Conservation (phyloP, 768 basidiomycete species). For the Pleurotus tuoliensis region DNA sequence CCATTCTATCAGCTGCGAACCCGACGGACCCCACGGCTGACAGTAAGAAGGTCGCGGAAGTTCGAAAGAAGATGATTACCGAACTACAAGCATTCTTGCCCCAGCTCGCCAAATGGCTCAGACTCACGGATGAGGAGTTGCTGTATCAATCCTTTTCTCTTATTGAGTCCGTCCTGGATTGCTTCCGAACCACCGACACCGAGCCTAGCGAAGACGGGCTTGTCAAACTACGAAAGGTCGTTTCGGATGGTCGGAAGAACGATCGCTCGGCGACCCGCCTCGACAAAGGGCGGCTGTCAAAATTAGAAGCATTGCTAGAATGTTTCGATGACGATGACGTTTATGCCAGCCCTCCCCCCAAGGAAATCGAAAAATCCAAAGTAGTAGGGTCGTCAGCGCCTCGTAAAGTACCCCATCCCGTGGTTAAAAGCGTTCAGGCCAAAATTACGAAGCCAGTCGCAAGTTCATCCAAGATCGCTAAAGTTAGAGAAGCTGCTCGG, state of each 20-base stretch:
- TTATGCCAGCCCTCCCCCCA: slow-evolving; percentile 38
- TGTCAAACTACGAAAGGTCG: slow-evolving; percentile 62
- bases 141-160: slow-evolving; percentile 86
- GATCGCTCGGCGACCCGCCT: slow-evolving; percentile 50
- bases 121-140: slow-evolving; percentile 89
- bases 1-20: slow-evolving; percentile 21
- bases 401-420: neutral
- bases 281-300: slow-evolving; percentile 53
- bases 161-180: slow-evolving; percentile 71
- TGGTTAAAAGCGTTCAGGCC: neutral
- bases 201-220: slow-evolving; percentile 53
- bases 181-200: slow-evolving; percentile 63
- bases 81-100: slow-evolving; percentile 76
- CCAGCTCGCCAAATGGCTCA: slow-evolving; percentile 82
- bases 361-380: slow-evolving; percentile 3
- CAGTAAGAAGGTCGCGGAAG: slow-evolving; percentile 46
- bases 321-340: slow-evolving; percentile 55
- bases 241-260: slow-evolving; percentile 54
- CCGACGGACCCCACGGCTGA: slow-evolving; percentile 28
- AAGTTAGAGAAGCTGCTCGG: neutral
- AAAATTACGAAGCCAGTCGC: neutral
- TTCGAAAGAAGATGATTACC: slow-evolving; percentile 72
- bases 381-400: neutral
- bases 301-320: slow-evolving; percentile 64
- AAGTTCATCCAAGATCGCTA: neutral